Evolutionary conservation across 768 basidiomycete genomes (phyloP).

Genomic region (Collybiopsis confluens): DNA sequence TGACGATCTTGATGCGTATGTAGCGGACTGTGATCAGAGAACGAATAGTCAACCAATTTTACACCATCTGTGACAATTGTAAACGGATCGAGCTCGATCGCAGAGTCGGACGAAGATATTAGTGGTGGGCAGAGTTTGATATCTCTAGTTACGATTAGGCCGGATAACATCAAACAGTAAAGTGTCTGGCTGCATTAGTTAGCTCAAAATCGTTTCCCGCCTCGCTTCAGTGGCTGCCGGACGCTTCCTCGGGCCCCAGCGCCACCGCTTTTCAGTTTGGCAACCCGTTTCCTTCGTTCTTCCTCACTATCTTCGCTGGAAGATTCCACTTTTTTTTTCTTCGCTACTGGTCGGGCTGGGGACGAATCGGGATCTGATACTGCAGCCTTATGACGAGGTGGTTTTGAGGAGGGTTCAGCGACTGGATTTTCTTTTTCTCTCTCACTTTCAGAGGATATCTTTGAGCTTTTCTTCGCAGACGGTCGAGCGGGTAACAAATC

Average conservation of each 20-base stretch:
- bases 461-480: neutral
- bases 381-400: constrained; percentile 18
- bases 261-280: constrained; percentile 36
- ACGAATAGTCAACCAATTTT: constrained; percentile 7
- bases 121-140: neutral
- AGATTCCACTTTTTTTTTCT: constrained; percentile 32
- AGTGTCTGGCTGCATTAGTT: no score
- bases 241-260: constrained; percentile 42
- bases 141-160: no score
- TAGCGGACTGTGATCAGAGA: neutral
- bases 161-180: no score
- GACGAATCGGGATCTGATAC: constrained; percentile 49
- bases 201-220: constrained; percentile 68
- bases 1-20: neutral
- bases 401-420: constrained; percentile 11
- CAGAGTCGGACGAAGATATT: constrained; percentile 2
- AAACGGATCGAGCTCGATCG: constrained; percentile 8
- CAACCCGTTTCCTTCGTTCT: constrained; percentile 39
- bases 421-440: constrained; percentile 15
- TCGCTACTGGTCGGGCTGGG: constrained; percentile 47
- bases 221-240: constrained; percentile 73
- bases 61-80: constrained; percentile 9
- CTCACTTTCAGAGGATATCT: constrained; percentile 23
- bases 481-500: no score
- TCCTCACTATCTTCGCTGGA: constrained; percentile 58